A percentile compares a stretch with the other conserved stretches of the same genome.
phyloP scores from a whole-genome alignment of 805 yeast genomes.

The Isabelozyma heimii region DNA sequence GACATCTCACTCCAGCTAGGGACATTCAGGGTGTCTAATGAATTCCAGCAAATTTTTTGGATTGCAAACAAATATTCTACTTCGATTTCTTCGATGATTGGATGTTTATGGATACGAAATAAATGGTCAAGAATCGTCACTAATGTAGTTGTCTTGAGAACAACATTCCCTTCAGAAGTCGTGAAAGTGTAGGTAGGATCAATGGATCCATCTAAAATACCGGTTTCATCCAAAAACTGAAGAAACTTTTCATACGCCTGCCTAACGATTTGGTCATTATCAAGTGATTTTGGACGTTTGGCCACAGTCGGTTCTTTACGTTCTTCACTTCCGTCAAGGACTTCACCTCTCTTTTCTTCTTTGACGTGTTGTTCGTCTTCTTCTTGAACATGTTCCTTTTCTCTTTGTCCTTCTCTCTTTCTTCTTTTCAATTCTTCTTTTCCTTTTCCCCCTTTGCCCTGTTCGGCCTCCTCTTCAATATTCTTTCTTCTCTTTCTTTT shows the following conservation, averaged over 20 bases:
- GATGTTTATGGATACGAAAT: slow-evolving; percentile 19
- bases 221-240: neutral
- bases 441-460: too few species aligned
- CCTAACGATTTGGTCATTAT: neutral
- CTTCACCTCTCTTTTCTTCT: too few species aligned
- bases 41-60: slow-evolving; percentile 24
- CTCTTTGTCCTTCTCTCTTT: too few species aligned
- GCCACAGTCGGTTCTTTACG: too few species aligned
- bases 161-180: neutral
- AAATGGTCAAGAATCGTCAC: slow-evolving; percentile 19
- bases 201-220: neutral
- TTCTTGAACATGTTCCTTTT: too few species aligned
- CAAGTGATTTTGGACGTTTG: neutral
- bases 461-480: too few species aligned
- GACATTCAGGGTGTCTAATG: slow-evolving; percentile 18
- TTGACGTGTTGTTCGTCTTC: too few species aligned
- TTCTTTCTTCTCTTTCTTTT: neutral
- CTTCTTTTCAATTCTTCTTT: too few species aligned
- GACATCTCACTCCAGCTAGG: slow-evolving; percentile 15
- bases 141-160: neutral
- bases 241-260: neutral
- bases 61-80: slow-evolving; percentile 12
- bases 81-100: slow-evolving; percentile 10
- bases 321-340: too few species aligned
- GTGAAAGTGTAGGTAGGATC: neutral